Base-by-base conservation (phyloP, 441 rosid species). In the Viola pubescens region DNA sequence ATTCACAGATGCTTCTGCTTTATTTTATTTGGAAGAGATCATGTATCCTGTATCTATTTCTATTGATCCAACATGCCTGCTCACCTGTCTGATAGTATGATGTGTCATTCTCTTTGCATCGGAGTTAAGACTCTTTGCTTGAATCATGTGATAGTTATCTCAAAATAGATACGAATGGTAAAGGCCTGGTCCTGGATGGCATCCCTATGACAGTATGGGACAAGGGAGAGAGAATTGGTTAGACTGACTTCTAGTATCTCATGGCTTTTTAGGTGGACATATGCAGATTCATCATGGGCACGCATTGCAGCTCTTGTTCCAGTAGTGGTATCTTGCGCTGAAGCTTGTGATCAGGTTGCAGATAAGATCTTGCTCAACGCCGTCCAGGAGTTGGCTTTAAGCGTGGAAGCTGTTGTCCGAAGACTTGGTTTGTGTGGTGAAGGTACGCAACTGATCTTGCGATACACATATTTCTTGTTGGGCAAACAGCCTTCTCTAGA, bases 261-360 rank as follows among this genome's bases (percentile, higher is more conserved):
- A 64, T 65, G 39, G 45, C n/a, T 12, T 54, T 62, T 55, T 68
- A 83, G 89, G 79, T 83, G 86, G 89, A 81, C 89, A 7, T 83
- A 81, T 48, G 80, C 75, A 49, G 86, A 83, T 74, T 81, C 82
- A 60, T 83, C 86, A 40, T 83, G 89, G 84, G 89, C 89, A 56
- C 79, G 86, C 46, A 77, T 83, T 58, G 81, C 86, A 9, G 86
- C 84, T 12, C 86, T 83, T 62, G 86, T 84, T 64, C 91, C 87
- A 19, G 75, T 72, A 52, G 86, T 84, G 26, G 86, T 84, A 54
- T 72, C 75, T 43, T 84, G 91, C 72, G 91, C 91, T 16, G 91
- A 82, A 72, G 81, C 78, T 49, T 77, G 82, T 14, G 91, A 82
- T 72, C 72, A 74, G 61, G 84, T 85, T 45, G 88, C 91, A n/a